These are phyloP conservation scores for Fusarium pininemorale DNA, from an alignment of 2,329 filamentous ascomycete genomes.

Conservation along the genomic window DNA sequence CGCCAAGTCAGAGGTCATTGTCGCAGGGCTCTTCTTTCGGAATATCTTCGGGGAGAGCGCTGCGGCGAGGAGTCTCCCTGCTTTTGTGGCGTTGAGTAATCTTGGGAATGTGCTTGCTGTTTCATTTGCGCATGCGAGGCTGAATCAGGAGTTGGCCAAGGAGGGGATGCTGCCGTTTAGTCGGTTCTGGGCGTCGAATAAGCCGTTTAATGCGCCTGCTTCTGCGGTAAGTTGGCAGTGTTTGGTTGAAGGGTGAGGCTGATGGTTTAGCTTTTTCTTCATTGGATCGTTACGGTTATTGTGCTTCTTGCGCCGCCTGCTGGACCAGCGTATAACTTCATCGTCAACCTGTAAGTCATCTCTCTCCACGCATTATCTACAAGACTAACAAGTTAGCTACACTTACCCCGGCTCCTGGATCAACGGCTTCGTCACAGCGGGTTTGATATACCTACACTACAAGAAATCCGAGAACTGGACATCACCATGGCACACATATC, in stretches of 20 bases:
- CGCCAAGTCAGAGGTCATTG: slow-evolving; percentile 66
- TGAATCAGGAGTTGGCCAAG: slow-evolving; percentile 74
- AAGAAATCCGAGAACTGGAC: slow-evolving; percentile 61
- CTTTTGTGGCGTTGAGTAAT: slow-evolving; percentile 68
- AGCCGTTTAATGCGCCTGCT: slow-evolving; percentile 72
- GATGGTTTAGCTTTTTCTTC: slow-evolving; percentile 62
- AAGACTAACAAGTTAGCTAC: slow-evolving; percentile 43
- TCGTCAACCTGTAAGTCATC: slow-evolving; percentile 58
- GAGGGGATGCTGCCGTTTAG: slow-evolving; percentile 74
- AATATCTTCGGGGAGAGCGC: slow-evolving; percentile 69
- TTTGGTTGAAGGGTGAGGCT: not conserved
- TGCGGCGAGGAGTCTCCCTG: slow-evolving; percentile 58
- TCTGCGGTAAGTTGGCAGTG: slow-evolving; percentile 59
- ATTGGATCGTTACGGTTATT: slow-evolving; percentile 72
- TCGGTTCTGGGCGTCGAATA: slow-evolving; percentile 74
- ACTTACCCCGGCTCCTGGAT: slow-evolving; percentile 65
- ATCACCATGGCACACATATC: slow-evolving; percentile 61
- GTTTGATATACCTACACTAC: slow-evolving; percentile 62
- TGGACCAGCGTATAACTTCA: slow-evolving; percentile 75
- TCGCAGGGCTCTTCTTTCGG: slow-evolving; percentile 68
- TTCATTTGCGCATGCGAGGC: slow-evolving; percentile 65
- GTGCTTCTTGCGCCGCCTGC: slow-evolving; percentile 73
- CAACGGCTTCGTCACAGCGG: slow-evolving; percentile 60
- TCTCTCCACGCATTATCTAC: accelerated
- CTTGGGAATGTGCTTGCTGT: slow-evolving; percentile 70